Evolutionary conservation across 768 basidiomycete species (phyloP).

Genomic region (Kwoniella bestiolae): DNA sequence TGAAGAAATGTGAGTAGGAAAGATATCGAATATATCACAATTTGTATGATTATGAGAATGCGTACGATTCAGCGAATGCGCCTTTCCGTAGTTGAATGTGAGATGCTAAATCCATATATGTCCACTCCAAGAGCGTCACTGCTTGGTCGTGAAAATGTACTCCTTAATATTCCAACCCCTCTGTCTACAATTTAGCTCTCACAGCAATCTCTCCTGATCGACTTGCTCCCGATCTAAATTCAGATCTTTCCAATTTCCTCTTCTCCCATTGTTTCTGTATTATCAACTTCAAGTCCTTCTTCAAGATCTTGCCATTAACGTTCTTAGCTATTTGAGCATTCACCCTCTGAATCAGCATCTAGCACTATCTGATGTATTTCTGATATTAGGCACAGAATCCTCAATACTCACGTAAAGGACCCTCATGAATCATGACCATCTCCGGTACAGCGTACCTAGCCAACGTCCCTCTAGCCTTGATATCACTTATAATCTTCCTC

Average conservation of each 20-base stretch:
- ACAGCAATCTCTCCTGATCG: background rate
- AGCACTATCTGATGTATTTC: no score
- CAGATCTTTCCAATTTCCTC: background rate
- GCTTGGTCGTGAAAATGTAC: background rate
- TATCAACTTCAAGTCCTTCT: slow-evolving; percentile 39
- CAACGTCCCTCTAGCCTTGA: slow-evolving; percentile 25
- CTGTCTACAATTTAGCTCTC: slow-evolving; percentile 14
- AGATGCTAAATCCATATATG: no score
- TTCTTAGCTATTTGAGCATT: slow-evolving; percentile 33
- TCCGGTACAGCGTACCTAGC: slow-evolving; percentile 30
- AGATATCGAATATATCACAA: no score
- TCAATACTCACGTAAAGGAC: slow-evolving; percentile 35
- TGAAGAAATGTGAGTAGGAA: no score
- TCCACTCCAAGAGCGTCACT: no score
- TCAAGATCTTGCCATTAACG: slow-evolving; percentile 50
- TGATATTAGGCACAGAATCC: no score
- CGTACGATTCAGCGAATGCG: no score
- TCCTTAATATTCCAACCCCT: background rate
- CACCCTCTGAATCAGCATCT: background rate
- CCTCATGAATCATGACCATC: slow-evolving; percentile 34
- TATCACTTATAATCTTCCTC: slow-evolving; percentile 17
- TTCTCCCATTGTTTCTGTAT: slow-evolving; percentile 35
- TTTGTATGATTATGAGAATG: background rate
- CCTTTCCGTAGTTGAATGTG: no score
- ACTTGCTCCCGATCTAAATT: no score